Base-by-base conservation (phyloP, 1,139 yeast genomes). In the Suhomyces bokatorum region DNA sequence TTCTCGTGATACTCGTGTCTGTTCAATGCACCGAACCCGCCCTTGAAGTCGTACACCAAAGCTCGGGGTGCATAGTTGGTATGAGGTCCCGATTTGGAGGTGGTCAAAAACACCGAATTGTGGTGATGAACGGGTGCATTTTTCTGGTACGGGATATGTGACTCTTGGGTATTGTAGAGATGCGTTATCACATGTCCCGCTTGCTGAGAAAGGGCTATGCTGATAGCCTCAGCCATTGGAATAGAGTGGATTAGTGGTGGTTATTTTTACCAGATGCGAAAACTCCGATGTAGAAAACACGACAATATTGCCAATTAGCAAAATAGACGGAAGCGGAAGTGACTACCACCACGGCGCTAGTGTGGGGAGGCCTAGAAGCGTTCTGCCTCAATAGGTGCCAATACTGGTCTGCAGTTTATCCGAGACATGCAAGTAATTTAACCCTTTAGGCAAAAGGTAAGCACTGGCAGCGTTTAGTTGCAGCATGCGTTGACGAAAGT, bases 61-160 rank as follows among this genome's bases (percentile, higher is more conserved):
- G 89, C 81, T 43, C 98, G 67, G 1, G 99, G 98, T 12, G 85
- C 75, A 59, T 82, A 89, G 40, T 85, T 85, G n/a, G 77, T 73
- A 0, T 78, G 66, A 62, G 59, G 43, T 70, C 77, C 28, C 70
- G 69, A 44, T 70, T 69, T 60, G 73, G 53, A 43, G 11, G 66
- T 52, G 8, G 61, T 52, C 27, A 73, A 54, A 47, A 69, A 73
- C 5, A 63, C 63, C 7, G 55, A 47, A 43, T 72, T 68, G 30
- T 59, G 50, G 49, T 78, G 72, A 11, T 58, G 44, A 2, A 67
- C 52, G 11, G 46, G 39, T 17, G 58, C 60, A 50, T 50, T 57
- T 43, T 53, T 67, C 47, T 55, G 57, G 63, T 80, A 80, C n/a
- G 83, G 82, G 45, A 84, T 73, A 53, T 80, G 82, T 11, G 80